Evolutionary conservation across 164 flowering plant genomes (phyloP).

Genomic region (Magnolia sinica): DNA sequence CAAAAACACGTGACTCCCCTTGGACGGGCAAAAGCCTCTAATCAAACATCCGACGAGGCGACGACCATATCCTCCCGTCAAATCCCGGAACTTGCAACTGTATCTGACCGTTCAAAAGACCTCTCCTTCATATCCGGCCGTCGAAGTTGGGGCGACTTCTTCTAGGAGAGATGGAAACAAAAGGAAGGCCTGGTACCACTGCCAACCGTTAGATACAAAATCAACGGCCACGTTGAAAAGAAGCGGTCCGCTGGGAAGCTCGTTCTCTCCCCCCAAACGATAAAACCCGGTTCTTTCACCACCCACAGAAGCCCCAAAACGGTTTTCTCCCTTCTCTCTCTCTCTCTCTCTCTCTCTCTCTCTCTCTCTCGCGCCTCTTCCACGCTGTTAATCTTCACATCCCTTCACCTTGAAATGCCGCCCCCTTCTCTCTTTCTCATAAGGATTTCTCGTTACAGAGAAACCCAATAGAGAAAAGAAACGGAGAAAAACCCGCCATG

Average conservation of each 20-base stretch:
- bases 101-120: conserved; percentile 9
- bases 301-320: conserved; percentile 3
- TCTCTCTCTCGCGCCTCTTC: not conserved
- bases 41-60: conserved; percentile 13
- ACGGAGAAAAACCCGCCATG: conserved; percentile 26
- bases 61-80: conserved; percentile 46
- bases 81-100: conserved; percentile 20
- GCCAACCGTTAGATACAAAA: not conserved
- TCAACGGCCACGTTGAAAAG: conserved; percentile 13
- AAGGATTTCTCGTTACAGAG: conserved; percentile 42
- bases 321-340: too few species aligned
- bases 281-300: not conserved
- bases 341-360: not conserved
- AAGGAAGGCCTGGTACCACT: not conserved
- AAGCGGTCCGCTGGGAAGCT: conserved; percentile 15
- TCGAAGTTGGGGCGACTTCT: conserved; percentile 1
- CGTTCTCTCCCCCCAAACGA: conserved; percentile 9
- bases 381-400: conserved; percentile 9
- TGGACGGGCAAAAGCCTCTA: not conserved
- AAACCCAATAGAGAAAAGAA: not conserved
- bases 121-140: not conserved
- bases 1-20: not conserved
- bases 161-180: not conserved
- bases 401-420: not conserved
- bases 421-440: conserved; percentile 23